phyloP scores from a whole-genome alignment of 2,329 filamentous ascomycete genomes.

The Fusarium cyanostomum region DNA sequence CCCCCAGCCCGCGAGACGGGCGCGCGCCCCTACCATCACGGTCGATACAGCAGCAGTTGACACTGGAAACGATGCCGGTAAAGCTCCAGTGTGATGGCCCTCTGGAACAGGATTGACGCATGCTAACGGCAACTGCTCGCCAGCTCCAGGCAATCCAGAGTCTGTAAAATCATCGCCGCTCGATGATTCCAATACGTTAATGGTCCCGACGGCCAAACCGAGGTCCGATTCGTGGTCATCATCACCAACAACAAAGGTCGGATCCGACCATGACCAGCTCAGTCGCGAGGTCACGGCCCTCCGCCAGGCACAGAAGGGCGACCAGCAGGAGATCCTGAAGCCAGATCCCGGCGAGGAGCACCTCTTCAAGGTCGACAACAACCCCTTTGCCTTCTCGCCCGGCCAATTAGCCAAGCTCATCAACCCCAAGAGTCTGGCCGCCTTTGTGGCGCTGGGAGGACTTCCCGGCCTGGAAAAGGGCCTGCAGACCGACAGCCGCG shows the following conservation, averaged over 20 bases:
- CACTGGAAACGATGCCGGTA: constrained; percentile 29
- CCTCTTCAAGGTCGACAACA: constrained; percentile 76
- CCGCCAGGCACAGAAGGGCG: constrained; percentile 22
- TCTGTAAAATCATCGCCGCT: constrained; percentile 28
- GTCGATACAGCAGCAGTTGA: constrained; percentile 36
- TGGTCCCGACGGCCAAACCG: constrained; percentile 21
- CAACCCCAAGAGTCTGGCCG: constrained; percentile 83
- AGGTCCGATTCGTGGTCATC: constrained; percentile 32
- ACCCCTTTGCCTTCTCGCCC: constrained; percentile 82
- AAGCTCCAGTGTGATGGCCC: constrained; percentile 32
- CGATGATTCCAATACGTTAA: constrained; percentile 31
- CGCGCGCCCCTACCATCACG: constrained; percentile 34
- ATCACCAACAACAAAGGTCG: constrained; percentile 30
- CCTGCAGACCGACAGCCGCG: constrained; percentile 72
- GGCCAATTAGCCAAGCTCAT: constrained; percentile 84
- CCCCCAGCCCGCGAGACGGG: constrained; percentile 11
- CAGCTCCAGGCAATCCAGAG: constrained; percentile 5
- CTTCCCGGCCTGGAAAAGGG: constrained; percentile 78
- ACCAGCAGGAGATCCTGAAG: constrained; percentile 55
- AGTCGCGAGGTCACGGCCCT: constrained; percentile 23
- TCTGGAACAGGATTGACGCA: too few relatives aligned
- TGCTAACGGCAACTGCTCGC: not conserved
- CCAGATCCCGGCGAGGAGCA: constrained; percentile 77
- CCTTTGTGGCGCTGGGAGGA: constrained; percentile 81
- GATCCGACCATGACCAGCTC: constrained; percentile 31